Conservation (phyloP, 805 yeast species). For the Allodekkera sacchari region DNA sequence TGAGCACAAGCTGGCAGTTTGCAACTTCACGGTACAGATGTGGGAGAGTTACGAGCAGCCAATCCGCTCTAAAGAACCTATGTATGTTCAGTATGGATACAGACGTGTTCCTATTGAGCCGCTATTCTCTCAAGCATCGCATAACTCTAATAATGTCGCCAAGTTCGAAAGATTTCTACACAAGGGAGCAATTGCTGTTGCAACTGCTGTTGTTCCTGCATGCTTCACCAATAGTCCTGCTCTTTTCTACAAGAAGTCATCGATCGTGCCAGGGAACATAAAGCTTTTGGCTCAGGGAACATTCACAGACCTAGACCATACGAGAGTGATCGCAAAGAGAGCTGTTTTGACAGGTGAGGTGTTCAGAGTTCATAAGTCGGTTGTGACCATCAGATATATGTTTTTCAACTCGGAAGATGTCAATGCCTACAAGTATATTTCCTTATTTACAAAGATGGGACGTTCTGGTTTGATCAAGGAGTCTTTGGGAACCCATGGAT, state of each 20-base stretch:
- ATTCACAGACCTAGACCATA: conserved; percentile 76
- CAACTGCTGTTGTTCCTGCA: conserved; percentile 84
- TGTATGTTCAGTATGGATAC: conserved; percentile 89
- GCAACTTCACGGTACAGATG: conserved; percentile 72
- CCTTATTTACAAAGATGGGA: conserved; percentile 87
- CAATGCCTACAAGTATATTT: conserved; percentile 81
- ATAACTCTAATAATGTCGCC: conserved; percentile 76
- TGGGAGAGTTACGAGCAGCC: conserved; percentile 91
- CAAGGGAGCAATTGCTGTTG: conserved; percentile 64
- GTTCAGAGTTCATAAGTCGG: conserved; percentile 85
- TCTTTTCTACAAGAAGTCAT: conserved; percentile 59
- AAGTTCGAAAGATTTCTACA: conserved; percentile 80
- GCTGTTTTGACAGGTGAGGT: conserved; percentile 90
- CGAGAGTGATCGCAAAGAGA: conserved; percentile 80
- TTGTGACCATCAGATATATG: conserved; percentile 94
- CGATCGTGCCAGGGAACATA: conserved; percentile 31
- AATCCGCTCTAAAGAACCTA: conserved; percentile 69
- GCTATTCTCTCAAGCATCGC: conserved; percentile 68
- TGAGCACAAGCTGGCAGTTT: conserved; percentile 80
- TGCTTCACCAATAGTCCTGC: conserved; percentile 81
- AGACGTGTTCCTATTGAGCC: conserved; percentile 82
- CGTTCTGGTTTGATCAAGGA: conserved; percentile 93
- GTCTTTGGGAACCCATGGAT: conserved; percentile 96
- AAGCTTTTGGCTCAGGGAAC: conserved; percentile 81
- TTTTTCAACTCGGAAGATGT: conserved; percentile 90